Evolutionary conservation across 2,329 filamentous ascomycete species (phyloP).

Genomic region (Calonectria montana): DNA sequence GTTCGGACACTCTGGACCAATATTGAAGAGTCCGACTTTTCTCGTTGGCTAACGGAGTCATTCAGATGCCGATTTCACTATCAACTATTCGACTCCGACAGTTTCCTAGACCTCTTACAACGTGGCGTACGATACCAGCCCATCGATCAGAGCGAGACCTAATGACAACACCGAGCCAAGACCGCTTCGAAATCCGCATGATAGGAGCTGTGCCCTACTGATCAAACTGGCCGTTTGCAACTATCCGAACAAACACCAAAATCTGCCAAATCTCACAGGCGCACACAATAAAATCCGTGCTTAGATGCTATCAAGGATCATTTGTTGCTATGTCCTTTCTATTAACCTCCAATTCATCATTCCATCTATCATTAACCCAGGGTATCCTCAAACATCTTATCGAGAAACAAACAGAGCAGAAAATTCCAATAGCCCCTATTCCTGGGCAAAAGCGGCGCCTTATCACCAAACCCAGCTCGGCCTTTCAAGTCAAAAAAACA

Average conservation of each 20-base stretch:
- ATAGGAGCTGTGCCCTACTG: no score
- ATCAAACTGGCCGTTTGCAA: no score
- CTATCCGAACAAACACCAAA: no score
- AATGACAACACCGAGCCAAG: background rate
- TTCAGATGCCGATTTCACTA: background rate
- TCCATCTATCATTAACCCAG: background rate
- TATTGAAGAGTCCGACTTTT: background rate
- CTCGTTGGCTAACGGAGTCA: background rate
- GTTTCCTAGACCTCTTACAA: background rate
- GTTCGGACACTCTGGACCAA: no score
- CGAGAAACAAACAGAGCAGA: background rate
- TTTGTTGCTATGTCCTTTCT: background rate
- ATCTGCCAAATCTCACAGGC: background rate
- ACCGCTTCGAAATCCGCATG: background rate
- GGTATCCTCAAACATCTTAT: conserved; percentile 7
- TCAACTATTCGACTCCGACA: background rate
- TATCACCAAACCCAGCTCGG: background rate
- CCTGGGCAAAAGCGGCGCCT: background rate
- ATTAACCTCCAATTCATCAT: background rate
- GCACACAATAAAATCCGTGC: no score
- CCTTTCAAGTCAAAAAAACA: background rate
- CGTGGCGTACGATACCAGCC: no score
- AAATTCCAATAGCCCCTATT: background rate
- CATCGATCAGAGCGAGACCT: background rate
- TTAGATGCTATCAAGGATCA: background rate